Conservation (phyloP, 2,329 filamentous ascomycete genomes). For the Penicillium oxalicum region DNA sequence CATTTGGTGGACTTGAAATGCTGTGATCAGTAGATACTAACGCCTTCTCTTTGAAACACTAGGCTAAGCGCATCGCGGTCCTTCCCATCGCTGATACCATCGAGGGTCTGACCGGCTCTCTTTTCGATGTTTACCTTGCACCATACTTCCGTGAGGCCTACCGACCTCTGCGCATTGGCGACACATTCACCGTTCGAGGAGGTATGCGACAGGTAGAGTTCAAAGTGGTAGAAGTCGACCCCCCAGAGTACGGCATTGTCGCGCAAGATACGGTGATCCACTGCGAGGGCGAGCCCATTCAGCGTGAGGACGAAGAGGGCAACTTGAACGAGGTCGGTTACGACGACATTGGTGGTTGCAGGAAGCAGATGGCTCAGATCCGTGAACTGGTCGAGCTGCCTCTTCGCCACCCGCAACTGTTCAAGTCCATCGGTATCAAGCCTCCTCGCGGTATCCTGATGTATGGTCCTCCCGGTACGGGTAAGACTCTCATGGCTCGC, state of each 20-base stretch:
- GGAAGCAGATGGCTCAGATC: constrained; percentile 99
- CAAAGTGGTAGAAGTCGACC: constrained; percentile 98
- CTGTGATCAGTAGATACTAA: constrained; percentile 15
- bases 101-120: constrained; percentile 92
- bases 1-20: neutral
- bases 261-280: constrained; percentile 98
- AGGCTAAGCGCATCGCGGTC: constrained; percentile 98
- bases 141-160: constrained; percentile 99
- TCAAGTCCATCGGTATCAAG: constrained; percentile 99
- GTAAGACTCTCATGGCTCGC: constrained; percentile 98
- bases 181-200: constrained; percentile 93
- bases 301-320: constrained; percentile 97
- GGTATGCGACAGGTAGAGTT: constrained; percentile 99
- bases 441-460: constrained; percentile 96
- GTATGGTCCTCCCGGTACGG: constrained; percentile 93
- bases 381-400: constrained; percentile 97
- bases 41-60: constrained; percentile 3
- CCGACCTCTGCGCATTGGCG: constrained; percentile 91
- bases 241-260: constrained; percentile 96
- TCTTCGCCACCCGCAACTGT: constrained; percentile 92
- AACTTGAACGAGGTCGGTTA: constrained; percentile 99
- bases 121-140: constrained; percentile 98
- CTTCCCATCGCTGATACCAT: constrained; percentile 97
- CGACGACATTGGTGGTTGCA: constrained; percentile 97
- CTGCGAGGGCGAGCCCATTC: constrained; percentile 93